These are phyloP conservation scores for Cytospora chrysosperma DNA, from an alignment of 2,329 filamentous ascomycete species.

Conservation along the genomic window DNA sequence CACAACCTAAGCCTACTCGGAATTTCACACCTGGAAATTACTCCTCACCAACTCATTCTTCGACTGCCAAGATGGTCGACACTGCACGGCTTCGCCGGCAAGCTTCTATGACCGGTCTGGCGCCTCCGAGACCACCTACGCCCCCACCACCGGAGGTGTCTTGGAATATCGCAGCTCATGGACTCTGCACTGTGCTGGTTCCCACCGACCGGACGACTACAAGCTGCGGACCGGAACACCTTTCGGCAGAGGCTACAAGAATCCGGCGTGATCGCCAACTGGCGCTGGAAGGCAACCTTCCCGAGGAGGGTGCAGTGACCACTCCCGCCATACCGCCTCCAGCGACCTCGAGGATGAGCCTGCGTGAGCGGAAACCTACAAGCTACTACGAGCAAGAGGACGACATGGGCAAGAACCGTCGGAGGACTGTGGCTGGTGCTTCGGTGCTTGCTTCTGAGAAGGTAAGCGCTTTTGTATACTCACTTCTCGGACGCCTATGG, in stretches of 20 bases:
- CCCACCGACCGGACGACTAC: slow-evolving; percentile 71
- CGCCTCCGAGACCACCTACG: slow-evolving; percentile 50
- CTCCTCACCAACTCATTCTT: slow-evolving; percentile 84
- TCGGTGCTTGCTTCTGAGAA: slow-evolving; percentile 46
- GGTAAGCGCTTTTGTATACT: slow-evolving; percentile 29
- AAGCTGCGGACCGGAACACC: slow-evolving; percentile 76
- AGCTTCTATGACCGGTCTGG: slow-evolving; percentile 51
- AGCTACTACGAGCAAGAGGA: slow-evolving; percentile 55
- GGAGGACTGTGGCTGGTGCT: slow-evolving; percentile 61
- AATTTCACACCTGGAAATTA: slow-evolving; percentile 67
- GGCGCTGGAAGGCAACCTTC: slow-evolving; percentile 36
- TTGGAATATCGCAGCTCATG: slow-evolving; percentile 81
- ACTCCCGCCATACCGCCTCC: slow-evolving; percentile 32
- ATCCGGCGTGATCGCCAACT: slow-evolving; percentile 65
- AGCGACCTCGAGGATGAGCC: slow-evolving; percentile 64
- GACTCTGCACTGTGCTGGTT: slow-evolving; percentile 79
- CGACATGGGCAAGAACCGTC: slow-evolving; percentile 47
- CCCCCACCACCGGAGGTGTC: slow-evolving; percentile 78
- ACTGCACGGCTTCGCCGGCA: slow-evolving; percentile 65
- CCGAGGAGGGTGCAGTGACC: slow-evolving; percentile 32
- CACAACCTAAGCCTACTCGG: slow-evolving; percentile 54
- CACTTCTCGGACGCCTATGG: neutral
- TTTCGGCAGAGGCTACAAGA: slow-evolving; percentile 67
- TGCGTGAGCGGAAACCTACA: slow-evolving; percentile 67
- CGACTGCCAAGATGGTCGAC: slow-evolving; percentile 74